Evolutionary conservation across 345 rosid genomes (phyloP).

Genomic region (Cardamine chenopodiifolia): DNA sequence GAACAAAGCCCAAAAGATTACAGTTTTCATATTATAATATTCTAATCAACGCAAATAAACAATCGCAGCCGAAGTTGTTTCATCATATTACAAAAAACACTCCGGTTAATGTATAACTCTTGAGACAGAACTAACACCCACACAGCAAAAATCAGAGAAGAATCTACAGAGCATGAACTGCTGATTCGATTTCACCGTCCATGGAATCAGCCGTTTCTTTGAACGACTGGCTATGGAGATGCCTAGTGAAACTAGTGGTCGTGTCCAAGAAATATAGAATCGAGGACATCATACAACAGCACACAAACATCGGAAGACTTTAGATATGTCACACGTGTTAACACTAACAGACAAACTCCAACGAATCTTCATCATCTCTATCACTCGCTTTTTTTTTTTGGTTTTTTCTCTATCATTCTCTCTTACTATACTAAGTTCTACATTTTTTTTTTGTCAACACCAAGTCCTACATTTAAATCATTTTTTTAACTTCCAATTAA

Average conservation of each 20-base stretch:
- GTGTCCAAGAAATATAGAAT: slow-evolving; percentile 88
- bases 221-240: slow-evolving; percentile 60
- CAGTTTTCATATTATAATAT: neutral
- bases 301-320: slow-evolving; percentile 89
- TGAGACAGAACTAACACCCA: neutral
- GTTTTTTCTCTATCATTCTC: no score
- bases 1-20: neutral
- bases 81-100: slow-evolving; percentile 8
- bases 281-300: slow-evolving; percentile 62
- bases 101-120: neutral
- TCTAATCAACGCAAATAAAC: slow-evolving; percentile 3
- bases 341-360: neutral
- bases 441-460: no score
- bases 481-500: neutral
- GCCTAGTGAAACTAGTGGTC: slow-evolving; percentile 63
- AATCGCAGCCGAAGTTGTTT: slow-evolving; percentile 1
- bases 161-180: slow-evolving; percentile 35
- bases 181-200: slow-evolving; percentile 49
- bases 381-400: neutral
- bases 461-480: neutral
- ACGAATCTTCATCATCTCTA: neutral
- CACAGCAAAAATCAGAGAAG: slow-evolving; percentile 2
- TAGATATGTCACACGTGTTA: slow-evolving; percentile 24
- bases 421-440: no score
- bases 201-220: slow-evolving; percentile 36